A percentile compares a stretch with the other conserved stretches of the same genome.
These are phyloP conservation scores for Lagerstroemia speciosa DNA, from an alignment of 345 rosid genomes.

Conservation along the genomic window DNA sequence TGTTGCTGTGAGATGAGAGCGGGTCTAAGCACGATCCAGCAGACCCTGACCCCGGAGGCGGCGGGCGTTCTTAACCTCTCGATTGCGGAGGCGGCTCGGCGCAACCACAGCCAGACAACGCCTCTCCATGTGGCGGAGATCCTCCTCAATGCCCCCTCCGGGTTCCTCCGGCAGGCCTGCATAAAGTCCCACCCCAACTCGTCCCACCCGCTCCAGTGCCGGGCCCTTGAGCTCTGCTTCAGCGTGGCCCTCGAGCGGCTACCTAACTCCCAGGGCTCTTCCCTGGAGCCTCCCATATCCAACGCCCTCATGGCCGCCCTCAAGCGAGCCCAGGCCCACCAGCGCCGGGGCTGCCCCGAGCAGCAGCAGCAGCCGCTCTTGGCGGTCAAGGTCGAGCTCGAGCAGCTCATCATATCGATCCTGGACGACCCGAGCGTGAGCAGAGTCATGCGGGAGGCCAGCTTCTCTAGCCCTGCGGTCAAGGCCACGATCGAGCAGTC, in stretches of 20 bases:
- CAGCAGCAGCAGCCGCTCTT: conserved; percentile 94
- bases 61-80: conserved; percentile 81
- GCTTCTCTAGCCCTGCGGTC: conserved; percentile 94
- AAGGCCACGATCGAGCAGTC: conserved; percentile 90
- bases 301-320: conserved; percentile 97
- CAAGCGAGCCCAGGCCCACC: conserved; percentile 97
- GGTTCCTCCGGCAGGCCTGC: conserved; percentile 95
- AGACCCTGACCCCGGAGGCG: conserved; percentile 96
- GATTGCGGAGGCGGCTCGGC: conserved; percentile 77
- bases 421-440: conserved; percentile 98
- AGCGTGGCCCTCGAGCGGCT: conserved; percentile 96
- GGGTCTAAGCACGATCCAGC: conserved; percentile 89
- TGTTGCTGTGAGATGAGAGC: conserved; percentile 61
- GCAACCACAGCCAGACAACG: conserved; percentile 93
- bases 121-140: conserved; percentile 97
- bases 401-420: conserved; percentile 93
- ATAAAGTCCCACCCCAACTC: conserved; percentile 97
- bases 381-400: conserved; percentile 95
- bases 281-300: conserved; percentile 76
- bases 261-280: conserved; percentile 46
- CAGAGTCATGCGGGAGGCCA: conserved; percentile 94
- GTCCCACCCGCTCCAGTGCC: conserved; percentile 97
- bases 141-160: conserved; percentile 65
- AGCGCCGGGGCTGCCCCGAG: conserved; percentile 96
- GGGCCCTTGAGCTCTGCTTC: conserved; percentile 98